Evolutionary conservation across 2,329 filamentous ascomycete genomes (phyloP).

Genomic region (Dactylonectria estremocensis): DNA sequence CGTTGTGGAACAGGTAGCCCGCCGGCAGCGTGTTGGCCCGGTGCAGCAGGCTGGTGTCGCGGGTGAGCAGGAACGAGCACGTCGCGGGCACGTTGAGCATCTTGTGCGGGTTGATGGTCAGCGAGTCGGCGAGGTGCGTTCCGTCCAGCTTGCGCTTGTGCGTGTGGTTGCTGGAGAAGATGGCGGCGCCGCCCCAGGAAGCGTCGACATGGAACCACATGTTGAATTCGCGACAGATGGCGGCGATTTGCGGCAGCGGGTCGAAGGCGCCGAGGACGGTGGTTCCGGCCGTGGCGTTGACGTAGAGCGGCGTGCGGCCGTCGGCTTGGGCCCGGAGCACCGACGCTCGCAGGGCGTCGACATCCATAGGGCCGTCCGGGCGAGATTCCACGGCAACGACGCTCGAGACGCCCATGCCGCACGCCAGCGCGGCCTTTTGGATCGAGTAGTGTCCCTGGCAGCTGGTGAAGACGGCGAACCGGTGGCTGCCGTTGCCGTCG

Average conservation of each 20-base stretch:
- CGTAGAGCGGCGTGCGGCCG: slow-evolving; percentile 89
- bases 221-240: slow-evolving; percentile 79
- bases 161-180: slow-evolving; percentile 79
- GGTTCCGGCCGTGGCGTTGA: slow-evolving; percentile 95
- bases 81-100: slow-evolving; percentile 95
- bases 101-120: slow-evolving; percentile 96
- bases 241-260: slow-evolving; percentile 78
- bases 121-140: slow-evolving; percentile 81
- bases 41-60: slow-evolving; percentile 84
- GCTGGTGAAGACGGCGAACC: slow-evolving; percentile 89
- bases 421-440: slow-evolving; percentile 91
- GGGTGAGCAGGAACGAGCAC: slow-evolving; percentile 88
- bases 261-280: slow-evolving; percentile 94
- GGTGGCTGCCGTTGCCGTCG: slow-evolving; percentile 74
- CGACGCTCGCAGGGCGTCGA: slow-evolving; percentile 74
- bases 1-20: slow-evolving; percentile 85
- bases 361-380: slow-evolving; percentile 78
- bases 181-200: slow-evolving; percentile 88
- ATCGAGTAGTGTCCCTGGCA: slow-evolving; percentile 94
- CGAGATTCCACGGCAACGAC: slow-evolving; percentile 86
- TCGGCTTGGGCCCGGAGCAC: slow-evolving; percentile 73
- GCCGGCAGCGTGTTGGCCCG: slow-evolving; percentile 88
- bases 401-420: slow-evolving; percentile 82
- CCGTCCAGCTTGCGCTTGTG: slow-evolving; percentile 78
- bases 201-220: slow-evolving; percentile 96